Base-by-base conservation (phyloP, 1,139 yeast genomes). In the Spathaspora jeffriesii region DNA sequence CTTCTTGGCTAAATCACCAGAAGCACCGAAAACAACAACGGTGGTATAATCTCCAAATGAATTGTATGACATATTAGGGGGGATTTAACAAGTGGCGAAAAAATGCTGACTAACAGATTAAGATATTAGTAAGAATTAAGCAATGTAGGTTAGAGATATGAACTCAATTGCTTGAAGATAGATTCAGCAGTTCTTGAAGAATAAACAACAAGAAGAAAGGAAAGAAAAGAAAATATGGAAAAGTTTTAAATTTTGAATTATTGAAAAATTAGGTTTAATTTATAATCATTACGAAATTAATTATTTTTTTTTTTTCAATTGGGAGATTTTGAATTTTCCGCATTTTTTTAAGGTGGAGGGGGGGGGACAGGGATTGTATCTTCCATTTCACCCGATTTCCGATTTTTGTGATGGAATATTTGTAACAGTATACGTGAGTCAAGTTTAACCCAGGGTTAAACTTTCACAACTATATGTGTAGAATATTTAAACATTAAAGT, bases 1-100 rank as follows among this genome's bases (percentile, higher is more conserved):
- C 84, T 93, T 93, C 73, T 91, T 91, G 46, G 99, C 98, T 56
- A 93, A 77, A 66, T 93, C 98, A 44, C 99, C 99, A 37, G 96
- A 88, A 45, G 99, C 99, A 44, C 99, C 98, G 59, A 92, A 88
- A 28, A 93, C 96, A 38, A 87, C 89, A 61, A 93, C 79, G 43
- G 85, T 76, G 28, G 88, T 84, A 68, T 86, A 72, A 58, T 84
- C 79, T 54, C 80, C 82, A 63, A 84, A 84, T 25, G 68, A 49
- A 49, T 59, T 60, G 34, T 42, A 45, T 30, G 55, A 48, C 57
- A 54, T 54, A 11, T 11, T 46, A 25, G 28, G 28, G 28, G 28
- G 28, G 28, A 13, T 13, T 10, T 10, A 25, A 25, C 9, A 10
- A 25, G 4, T 10, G 32, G 17, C 32, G 13, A 30, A 30, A 30